phyloP scores from a whole-genome alignment of 1,139 yeast species.

The Protomyces inouyei region DNA sequence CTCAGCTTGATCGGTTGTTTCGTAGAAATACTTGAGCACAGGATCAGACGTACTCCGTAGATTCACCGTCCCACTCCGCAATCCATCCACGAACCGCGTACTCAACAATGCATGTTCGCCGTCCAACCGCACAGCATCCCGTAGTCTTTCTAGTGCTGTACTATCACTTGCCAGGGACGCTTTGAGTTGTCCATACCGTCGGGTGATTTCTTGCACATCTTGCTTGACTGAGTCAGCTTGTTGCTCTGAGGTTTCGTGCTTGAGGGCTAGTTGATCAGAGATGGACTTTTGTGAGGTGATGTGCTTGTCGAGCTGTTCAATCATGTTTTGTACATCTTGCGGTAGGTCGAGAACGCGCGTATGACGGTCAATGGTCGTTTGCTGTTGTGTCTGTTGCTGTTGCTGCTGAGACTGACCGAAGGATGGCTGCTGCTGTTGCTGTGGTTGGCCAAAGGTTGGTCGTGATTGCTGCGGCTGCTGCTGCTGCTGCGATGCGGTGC shows the following conservation, averaged over 20 bases:
- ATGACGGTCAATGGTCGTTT: conserved; percentile 59
- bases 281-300: conserved; percentile 78
- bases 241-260: conserved; percentile 59
- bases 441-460: conserved; percentile 10
- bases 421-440: not conserved
- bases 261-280: conserved; percentile 69
- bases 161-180: conserved; percentile 67
- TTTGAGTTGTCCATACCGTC: conserved; percentile 58
- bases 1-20: conserved; percentile 50
- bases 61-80: conserved; percentile 63
- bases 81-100: conserved; percentile 59
- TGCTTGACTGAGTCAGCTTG: conserved; percentile 75
- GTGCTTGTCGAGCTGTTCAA: conserved; percentile 77
- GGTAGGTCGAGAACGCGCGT: conserved; percentile 87
- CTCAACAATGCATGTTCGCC: conserved; percentile 59
- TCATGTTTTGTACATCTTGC: conserved; percentile 62
- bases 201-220: conserved; percentile 67
- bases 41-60: conserved; percentile 50
- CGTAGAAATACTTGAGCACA: conserved; percentile 52
- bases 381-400: conserved; percentile 13
- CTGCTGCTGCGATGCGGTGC: conserved; percentile 1
- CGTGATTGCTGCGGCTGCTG: not conserved
- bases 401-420: conserved; percentile 3
- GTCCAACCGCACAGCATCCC: conserved; percentile 40
- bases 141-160: conserved; percentile 42